Base-by-base conservation (phyloP, 306 rosid species). In the Rosa chinensis region DNA sequence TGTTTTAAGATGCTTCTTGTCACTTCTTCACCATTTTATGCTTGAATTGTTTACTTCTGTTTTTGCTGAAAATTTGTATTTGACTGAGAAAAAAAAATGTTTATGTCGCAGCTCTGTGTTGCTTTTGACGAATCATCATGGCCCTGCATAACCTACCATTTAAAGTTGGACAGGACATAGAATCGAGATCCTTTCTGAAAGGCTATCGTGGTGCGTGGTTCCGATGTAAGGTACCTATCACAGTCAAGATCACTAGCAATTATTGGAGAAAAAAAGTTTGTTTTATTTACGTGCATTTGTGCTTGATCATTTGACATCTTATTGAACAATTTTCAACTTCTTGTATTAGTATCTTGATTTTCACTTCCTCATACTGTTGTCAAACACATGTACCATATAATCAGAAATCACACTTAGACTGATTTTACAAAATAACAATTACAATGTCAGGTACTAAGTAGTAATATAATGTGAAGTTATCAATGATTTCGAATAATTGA, bases 151-250 rank as follows among this genome's bases (percentile, higher is more conserved):
- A 61, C 39, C 80, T 85, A 83, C 92, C 89, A 42, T 92, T 94
- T 82, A n/a, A 84, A 82, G 84, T 80, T 73, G 93, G 89, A 23
- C 87, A 92, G 10, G 25, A 52, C 69, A 84, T 84, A 4, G 98
- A 94, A 87, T 81, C 89, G 40, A 84, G 84, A 76, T 63, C 85
- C 42, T 92, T 92, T 80, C 20, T 56, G 66, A 1, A 0, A 35
- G 98, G 98, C 55, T 94, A 8, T 80, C 98, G 97, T 32, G 97
- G 97, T 70, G 90, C 97, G 25, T 94, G 98, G 98, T 94, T 94
- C 74, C 87, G 85, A 12, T 91, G 91, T 83, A 90, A 88, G 98
- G 98, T 94, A 89, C 52, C 42, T 50, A 35, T 76, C 35, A 10
- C 67, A 17, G 21, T 47, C 52, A 70, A 50, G 17, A 21, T 42